Conservation (phyloP, 352 stramenopile species). For the Globisporangium alternatum region DNA sequence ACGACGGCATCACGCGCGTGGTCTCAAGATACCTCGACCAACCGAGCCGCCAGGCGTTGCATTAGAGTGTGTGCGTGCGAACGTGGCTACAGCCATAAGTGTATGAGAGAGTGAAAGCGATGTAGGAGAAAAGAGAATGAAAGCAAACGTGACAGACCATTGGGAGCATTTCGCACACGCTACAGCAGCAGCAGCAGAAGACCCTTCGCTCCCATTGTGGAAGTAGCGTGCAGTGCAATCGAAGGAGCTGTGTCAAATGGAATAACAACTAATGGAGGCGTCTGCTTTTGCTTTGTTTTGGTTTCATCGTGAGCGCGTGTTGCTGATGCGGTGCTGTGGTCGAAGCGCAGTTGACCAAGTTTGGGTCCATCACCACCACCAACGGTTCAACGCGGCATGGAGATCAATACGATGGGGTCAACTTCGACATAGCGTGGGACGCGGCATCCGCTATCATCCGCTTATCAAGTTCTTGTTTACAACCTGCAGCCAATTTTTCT, state of each 20-base stretch:
- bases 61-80: slow-evolving; percentile 6
- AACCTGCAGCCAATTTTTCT: no score
- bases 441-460: neutral
- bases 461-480: neutral
- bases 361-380: slow-evolving; percentile 1
- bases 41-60: slow-evolving; percentile 9
- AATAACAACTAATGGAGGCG: neutral
- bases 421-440: slow-evolving; percentile 1
- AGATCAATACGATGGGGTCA: neutral
- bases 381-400: neutral
- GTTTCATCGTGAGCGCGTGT: no score
- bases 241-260: slow-evolving; percentile 8
- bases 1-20: slow-evolving; percentile 71
- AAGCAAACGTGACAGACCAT: no score
- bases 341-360: no score
- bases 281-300: neutral
- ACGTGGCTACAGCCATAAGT: neutral
- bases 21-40: slow-evolving; percentile 56
- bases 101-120: neutral
- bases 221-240: neutral
- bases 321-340: no score
- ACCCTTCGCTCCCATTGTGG: slow-evolving; percentile 2
- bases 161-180: neutral
- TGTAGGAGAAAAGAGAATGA: neutral
- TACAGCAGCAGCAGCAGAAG: neutral